Evolutionary conservation across 2,329 filamentous ascomycete species (phyloP).

Genomic region (Microsporum audouinii): DNA sequence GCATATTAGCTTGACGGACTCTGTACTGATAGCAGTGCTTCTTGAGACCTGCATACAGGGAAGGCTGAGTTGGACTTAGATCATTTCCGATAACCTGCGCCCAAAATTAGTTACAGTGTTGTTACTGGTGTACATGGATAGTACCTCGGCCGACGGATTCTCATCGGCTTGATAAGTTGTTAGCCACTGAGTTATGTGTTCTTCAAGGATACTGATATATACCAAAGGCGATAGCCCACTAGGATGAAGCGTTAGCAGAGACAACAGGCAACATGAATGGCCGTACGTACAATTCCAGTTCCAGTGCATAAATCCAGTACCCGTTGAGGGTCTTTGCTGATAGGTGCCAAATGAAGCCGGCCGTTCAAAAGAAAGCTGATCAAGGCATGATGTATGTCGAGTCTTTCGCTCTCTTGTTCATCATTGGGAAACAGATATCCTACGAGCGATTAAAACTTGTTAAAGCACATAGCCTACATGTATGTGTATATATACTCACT

Average conservation of each 20-base stretch:
- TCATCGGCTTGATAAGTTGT: conserved; percentile 16
- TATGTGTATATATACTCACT: conserved; percentile 5
- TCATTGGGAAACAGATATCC: conserved; percentile 14
- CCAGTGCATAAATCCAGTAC: conserved; percentile 17
- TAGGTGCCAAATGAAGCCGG: conserved; percentile 15
- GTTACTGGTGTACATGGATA: not conserved
- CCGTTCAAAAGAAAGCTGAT: conserved; percentile 11
- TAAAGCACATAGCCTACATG: not conserved
- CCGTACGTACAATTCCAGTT: conserved; percentile 15
- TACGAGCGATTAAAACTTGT: not conserved
- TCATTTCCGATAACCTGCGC: conserved; percentile 21
- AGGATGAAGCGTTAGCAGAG: not conserved
- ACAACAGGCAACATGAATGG: not conserved
- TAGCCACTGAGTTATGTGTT: not conserved
- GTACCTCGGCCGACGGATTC: conserved; percentile 16
- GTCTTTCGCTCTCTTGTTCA: conserved; percentile 14
- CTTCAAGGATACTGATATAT: not conserved
- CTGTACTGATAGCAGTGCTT: no score
- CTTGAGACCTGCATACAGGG: conserved; percentile 13
- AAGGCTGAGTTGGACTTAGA: conserved; percentile 18
- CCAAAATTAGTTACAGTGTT: not conserved
- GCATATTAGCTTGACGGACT: not conserved
- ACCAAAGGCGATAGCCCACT: conserved; percentile 1
- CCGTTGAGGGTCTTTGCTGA: conserved; percentile 10
- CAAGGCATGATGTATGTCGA: conserved; percentile 17